A percentile compares a stretch with the other conserved stretches of the same genome.
These are phyloP conservation scores for Epichloe glyceriae DNA, from an alignment of 2,329 filamentous ascomycete genomes.

Conservation along the genomic window DNA sequence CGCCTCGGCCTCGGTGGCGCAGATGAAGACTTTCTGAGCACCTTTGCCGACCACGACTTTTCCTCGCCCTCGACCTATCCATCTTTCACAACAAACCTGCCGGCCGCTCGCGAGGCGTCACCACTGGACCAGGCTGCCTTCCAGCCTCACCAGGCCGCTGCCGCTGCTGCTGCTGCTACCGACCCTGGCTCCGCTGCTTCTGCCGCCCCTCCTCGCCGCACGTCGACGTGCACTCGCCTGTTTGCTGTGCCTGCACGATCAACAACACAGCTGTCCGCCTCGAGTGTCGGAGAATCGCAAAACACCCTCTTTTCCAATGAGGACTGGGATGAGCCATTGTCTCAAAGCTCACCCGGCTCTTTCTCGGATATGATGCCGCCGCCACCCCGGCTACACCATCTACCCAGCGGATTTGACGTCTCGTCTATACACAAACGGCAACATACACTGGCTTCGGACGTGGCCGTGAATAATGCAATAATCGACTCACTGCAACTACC, in stretches of 20 bases:
- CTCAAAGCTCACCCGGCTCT: constrained; percentile 15
- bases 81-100: constrained; percentile 11
- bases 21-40: constrained; percentile 15
- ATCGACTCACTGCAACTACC: not conserved
- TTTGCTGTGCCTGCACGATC: constrained; percentile 12
- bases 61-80: constrained; percentile 25
- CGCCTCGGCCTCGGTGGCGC: not conserved
- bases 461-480: not conserved
- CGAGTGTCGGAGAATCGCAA: constrained; percentile 13
- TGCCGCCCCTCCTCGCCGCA: constrained; percentile 6
- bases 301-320: constrained; percentile 16
- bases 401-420: not conserved
- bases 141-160: constrained; percentile 5
- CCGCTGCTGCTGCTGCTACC: not conserved
- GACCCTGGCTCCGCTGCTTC: constrained; percentile 2
- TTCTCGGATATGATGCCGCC: constrained; percentile 19
- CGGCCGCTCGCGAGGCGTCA: not conserved
- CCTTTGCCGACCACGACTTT: constrained; percentile 18
- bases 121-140: constrained; percentile 2
- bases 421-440: constrained; percentile 15
- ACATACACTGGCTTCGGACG: constrained; percentile 9
- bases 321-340: constrained; percentile 14
- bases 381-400: not conserved
- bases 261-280: constrained; percentile 9
- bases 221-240: constrained; percentile 7